Conservation (phyloP, 805 yeast species). For the Wickerhamomyces rabaulensis region DNA sequence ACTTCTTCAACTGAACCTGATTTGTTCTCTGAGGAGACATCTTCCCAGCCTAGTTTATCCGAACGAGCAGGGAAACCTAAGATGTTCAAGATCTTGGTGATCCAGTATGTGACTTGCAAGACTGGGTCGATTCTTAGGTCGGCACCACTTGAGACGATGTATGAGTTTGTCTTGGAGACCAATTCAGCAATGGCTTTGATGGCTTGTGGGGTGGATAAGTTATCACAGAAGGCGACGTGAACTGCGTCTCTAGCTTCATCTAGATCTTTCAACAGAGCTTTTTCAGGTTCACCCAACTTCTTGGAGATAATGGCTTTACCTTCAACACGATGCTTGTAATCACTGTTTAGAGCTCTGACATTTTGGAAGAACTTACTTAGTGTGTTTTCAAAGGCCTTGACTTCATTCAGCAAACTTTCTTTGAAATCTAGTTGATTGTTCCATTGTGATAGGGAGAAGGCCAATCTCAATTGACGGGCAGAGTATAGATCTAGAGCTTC, state of each 20-base stretch:
- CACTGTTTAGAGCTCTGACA: conserved; percentile 75
- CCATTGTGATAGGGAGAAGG: conserved; percentile 91
- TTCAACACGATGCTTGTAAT: conserved; percentile 46
- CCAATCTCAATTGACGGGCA: conserved; percentile 81
- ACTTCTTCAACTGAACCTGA: conserved; percentile 50
- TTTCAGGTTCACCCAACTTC: conserved; percentile 53
- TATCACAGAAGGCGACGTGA: conserved; percentile 82
- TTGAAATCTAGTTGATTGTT: conserved; percentile 90
- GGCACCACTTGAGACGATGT: conserved; percentile 50
- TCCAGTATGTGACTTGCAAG: conserved; percentile 56
- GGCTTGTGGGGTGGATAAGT: conserved; percentile 74
- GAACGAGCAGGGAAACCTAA: conserved; percentile 72
- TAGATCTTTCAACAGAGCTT: conserved; percentile 46
- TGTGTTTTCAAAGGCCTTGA: conserved; percentile 66
- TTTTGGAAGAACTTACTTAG: conserved; percentile 80
- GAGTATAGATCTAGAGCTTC: conserved; percentile 74
- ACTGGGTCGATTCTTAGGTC: conserved; percentile 63
- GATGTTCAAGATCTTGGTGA: conserved; percentile 62
- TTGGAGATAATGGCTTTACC: conserved; percentile 53
- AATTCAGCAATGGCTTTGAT: conserved; percentile 61
- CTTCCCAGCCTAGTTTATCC: conserved; percentile 81
- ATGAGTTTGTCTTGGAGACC: conserved; percentile 66
- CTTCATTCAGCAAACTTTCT: conserved; percentile 71
- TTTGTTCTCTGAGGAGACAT: conserved; percentile 13
- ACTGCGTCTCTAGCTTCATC: conserved; percentile 49